Base-by-base conservation (phyloP, 2,329 filamentous ascomycete genomes). In the Pestalotiopsis sp. region DNA sequence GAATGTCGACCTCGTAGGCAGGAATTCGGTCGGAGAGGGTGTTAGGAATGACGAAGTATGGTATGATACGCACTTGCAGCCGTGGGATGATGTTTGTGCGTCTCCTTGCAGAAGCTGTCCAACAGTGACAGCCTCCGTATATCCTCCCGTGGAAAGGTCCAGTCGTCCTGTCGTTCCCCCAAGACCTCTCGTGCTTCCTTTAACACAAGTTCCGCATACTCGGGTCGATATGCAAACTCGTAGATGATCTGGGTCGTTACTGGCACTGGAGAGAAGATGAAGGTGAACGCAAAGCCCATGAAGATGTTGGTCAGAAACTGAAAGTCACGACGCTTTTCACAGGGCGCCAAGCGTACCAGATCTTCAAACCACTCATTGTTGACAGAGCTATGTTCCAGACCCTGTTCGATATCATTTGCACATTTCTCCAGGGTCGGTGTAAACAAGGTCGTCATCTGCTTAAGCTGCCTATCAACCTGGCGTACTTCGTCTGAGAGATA, bases 211-310 rank as follows among this genome's bases (percentile, higher is more conserved):
- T 52, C 14, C 3, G 45, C 11, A n/a, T 52, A 52, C 9, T 31
- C 58, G 12, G 58, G 6, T 13, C 58, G 58, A 20, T 14, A 61
- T 7, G 58, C 58, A 20, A 61, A 31, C 58, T 61, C 58, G 6
- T 20, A 61, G 4, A 61, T 39, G 2, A 61, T 39, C 20, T 61
- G 58, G 14, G 58, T 61, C 13, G 58, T 61, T 2, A 39, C 25
- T 12, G 58, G 58, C 25, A 31, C 58, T 3, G 58, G 58, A 0
- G 58, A 61, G 13, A 61, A 61, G 13, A 61, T 39, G 17, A 61
- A 61, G 25, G 58, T 61, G 58, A 61, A 61, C 7, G 58, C 58
- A 39, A 61, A 61, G 25, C 58, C 58, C 17, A 61, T 61, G 27
- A 61, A 61, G 23, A 61, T 61, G n/a, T 61, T 61, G 17, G 58